These are phyloP conservation scores for Fraxinus baroniana DNA, from an alignment of 305 asterid species.

Conservation along the genomic window DNA sequence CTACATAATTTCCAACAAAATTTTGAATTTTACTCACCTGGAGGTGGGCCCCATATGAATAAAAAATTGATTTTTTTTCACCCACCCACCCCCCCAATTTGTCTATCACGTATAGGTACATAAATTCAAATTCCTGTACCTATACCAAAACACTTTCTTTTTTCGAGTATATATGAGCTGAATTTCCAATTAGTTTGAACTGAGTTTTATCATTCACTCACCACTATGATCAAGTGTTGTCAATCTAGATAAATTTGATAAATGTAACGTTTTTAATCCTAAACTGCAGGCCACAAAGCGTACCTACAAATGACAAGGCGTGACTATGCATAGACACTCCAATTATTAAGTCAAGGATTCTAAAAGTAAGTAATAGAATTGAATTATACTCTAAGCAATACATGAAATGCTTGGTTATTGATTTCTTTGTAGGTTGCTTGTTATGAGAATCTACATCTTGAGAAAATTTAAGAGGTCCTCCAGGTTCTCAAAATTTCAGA, in stretches of 20 bases:
- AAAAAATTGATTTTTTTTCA: too few species aligned
- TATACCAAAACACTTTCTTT: too few species aligned
- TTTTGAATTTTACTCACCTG: too few species aligned
- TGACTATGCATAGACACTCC: background rate
- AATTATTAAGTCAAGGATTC: background rate
- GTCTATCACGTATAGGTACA: too few species aligned
- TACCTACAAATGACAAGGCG: background rate
- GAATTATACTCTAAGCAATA: background rate
- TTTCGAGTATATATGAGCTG: background rate
- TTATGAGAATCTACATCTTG: background rate
- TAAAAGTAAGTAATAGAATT: too few species aligned
- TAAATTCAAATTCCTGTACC: too few species aligned
- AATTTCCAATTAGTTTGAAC: background rate
- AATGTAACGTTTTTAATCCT: background rate
- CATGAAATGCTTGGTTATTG: background rate
- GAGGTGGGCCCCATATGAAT: too few species aligned
- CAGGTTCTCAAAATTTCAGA: too few species aligned
- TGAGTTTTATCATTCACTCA: background rate
- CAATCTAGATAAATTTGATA: background rate
- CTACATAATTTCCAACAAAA: too few species aligned
- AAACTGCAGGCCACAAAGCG: background rate
- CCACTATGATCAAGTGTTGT: background rate
- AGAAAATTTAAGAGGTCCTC: background rate
- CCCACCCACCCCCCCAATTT: too few species aligned
- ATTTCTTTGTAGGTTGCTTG: background rate